Base-by-base conservation (phyloP, 192 early-diverging fungal genomes). In the Gaertneriomyces sp. region DNA sequence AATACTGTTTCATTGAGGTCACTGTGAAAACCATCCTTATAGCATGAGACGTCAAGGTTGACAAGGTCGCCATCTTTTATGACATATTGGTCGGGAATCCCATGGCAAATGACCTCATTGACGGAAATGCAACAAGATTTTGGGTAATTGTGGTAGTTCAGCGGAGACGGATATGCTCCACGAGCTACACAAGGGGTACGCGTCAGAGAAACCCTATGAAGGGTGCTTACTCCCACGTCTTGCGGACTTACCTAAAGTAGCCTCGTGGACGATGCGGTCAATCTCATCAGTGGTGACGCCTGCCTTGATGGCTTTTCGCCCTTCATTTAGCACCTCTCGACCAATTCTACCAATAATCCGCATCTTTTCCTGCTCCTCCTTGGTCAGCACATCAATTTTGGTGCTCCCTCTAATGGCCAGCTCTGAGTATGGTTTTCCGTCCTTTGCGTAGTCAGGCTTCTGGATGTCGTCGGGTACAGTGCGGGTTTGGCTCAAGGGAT, bases 21-120 rank as follows among this genome's bases (percentile, higher is more conserved):
- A n/a, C 86, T 75, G 67, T 99, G 95, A 84, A 92, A 94, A 5
- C 94, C 97, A 72, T 94, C 88, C 61, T 91, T 78, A 78, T 88
- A 96, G 51, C 90, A 73, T 40, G 85, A 84, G 20, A 99, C 86
- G 75, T 99, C 97, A 51, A 99, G 74, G 74, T 99, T 99, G 66
- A 94, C 60, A 63, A 99, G 93, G 74, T 99, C 97, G 42, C 97
- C 97, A 64, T 99, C 94, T 71, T 89, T 79, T 10, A 99, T 78
- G 45, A 86, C 84, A 66, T 95, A 94, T 63, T 87, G 83, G 81
- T 99, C 97, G 12, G 97, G 97, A 58, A 99, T 94, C 16, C 94
- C 95, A 68, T 99, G 97, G 74, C 97, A 99, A 63, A 99, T 93
- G 17, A 96, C 94, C 75, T 92, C 89, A 72, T 92, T 92, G 47